Percentiles rank a stretch among this genome's conserved stretches.
These are phyloP conservation scores for Xylariaceae sp. DNA, from an alignment of 2,329 filamentous ascomycete species.

Conservation along the genomic window DNA sequence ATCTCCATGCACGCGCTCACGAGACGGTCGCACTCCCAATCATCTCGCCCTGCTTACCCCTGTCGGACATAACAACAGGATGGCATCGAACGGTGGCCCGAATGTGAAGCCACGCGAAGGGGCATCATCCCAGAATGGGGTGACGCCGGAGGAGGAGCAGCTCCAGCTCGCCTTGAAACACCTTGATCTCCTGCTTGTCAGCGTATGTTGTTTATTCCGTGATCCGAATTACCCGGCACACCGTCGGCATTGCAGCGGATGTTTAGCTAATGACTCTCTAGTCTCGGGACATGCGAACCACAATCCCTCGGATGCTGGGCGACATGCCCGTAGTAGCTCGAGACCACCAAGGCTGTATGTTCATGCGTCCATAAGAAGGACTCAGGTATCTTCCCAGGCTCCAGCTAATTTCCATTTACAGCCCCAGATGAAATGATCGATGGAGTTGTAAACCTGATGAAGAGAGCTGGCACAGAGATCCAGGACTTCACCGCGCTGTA, in stretches of 20 bases:
- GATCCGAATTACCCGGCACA: neutral
- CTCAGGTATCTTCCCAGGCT: neutral
- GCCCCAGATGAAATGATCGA: slow-evolving; percentile 46
- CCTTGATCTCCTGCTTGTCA: slow-evolving; percentile 50
- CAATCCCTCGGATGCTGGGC: slow-evolving; percentile 47
- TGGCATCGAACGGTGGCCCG: slow-evolving; percentile 17
- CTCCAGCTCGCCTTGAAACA: slow-evolving; percentile 46
- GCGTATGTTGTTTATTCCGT: slow-evolving; percentile 35
- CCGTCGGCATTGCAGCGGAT: neutral
- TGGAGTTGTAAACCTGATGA: slow-evolving; percentile 33
- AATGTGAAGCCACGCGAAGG: slow-evolving; percentile 8
- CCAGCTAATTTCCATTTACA: slow-evolving; percentile 30
- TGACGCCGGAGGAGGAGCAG: slow-evolving; percentile 44
- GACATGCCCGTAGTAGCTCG: slow-evolving; percentile 40
- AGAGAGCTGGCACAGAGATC: slow-evolving; percentile 45
- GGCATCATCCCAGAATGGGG: slow-evolving; percentile 22
- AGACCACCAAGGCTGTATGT: slow-evolving; percentile 45
- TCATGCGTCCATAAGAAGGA: neutral
- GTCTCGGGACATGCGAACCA: slow-evolving; percentile 44
- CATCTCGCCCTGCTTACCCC: neutral
- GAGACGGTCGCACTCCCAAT: neutral
- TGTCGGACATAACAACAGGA: slow-evolving; percentile 1
- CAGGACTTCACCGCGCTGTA: slow-evolving; percentile 46
- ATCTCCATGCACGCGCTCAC: neutral
- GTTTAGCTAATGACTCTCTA: slow-evolving; percentile 23